Conservation (phyloP, 768 basidiomycete genomes). For the Mycena chlorophos region DNA sequence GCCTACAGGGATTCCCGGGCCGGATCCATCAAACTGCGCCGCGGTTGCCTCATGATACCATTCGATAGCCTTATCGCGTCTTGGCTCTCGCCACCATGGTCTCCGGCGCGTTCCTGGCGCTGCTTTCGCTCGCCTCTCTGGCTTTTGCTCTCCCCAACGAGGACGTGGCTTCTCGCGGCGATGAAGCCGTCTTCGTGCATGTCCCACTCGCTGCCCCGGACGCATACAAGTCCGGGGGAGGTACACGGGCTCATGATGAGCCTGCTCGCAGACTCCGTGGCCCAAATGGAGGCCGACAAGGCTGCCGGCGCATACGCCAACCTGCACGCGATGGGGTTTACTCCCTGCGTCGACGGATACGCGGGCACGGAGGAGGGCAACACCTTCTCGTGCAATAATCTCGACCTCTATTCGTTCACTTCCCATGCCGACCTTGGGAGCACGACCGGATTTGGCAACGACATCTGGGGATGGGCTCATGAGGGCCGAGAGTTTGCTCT, state of each 20-base stretch:
- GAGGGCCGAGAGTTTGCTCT: constrained; percentile 11
- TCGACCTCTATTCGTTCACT: constrained; percentile 20
- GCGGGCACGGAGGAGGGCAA: constrained; percentile 16
- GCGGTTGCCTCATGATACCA: too few relatives aligned
- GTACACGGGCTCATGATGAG: constrained; percentile 21
- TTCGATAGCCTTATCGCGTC: too few relatives aligned
- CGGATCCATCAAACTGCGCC: too few relatives aligned
- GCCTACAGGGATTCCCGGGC: too few relatives aligned
- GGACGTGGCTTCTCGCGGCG: not conserved
- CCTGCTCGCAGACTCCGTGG: constrained; percentile 14
- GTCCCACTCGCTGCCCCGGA: constrained; percentile 17
- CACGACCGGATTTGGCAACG: constrained; percentile 15
- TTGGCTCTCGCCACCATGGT: too few relatives aligned
- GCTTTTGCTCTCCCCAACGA: too few relatives aligned
- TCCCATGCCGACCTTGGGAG: constrained; percentile 18
- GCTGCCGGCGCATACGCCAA: constrained; percentile 3
- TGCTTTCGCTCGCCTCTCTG: not conserved
- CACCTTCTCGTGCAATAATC: constrained; percentile 17
- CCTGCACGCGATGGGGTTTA: constrained; percentile 11
- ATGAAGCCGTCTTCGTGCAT: constrained; percentile 17
- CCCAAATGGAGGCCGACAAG: constrained; percentile 8
- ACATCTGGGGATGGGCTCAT: constrained; percentile 23
- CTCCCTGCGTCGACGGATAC: constrained; percentile 19
- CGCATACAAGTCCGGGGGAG: constrained; percentile 17
- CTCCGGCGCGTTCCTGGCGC: not conserved